phyloP scores from a whole-genome alignment of 768 basidiomycete genomes.

The Russula abietina region DNA sequence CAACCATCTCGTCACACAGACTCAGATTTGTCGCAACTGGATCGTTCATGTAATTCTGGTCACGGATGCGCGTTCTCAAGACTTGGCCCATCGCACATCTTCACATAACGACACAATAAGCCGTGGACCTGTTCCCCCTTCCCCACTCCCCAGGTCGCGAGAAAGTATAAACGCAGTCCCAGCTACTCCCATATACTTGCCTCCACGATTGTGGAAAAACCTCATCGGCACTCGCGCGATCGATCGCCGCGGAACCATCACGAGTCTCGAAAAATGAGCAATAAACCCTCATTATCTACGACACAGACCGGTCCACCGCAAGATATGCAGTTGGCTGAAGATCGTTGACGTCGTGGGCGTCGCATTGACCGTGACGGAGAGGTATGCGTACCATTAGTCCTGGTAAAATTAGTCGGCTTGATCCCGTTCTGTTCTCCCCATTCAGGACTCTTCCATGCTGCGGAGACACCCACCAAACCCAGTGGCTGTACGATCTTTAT shows the following conservation, averaged over 20 bases:
- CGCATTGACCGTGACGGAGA: slow-evolving; percentile 10
- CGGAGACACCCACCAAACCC: neutral
- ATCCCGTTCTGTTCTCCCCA: neutral
- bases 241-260: slow-evolving; percentile 2
- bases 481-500: slow-evolving; percentile 2
- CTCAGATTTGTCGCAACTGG: no score
- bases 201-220: neutral
- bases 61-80: slow-evolving; percentile 1
- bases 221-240: slow-evolving; percentile 6
- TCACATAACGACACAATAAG: neutral
- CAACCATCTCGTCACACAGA: slow-evolving; percentile 9
- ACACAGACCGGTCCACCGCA: neutral
- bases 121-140: neutral
- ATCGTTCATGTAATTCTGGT: no score
- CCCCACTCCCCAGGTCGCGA: neutral
- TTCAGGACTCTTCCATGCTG: slow-evolving; percentile 4
- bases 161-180: neutral
- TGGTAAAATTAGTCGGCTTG: neutral
- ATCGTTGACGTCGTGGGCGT: slow-evolving; percentile 6
- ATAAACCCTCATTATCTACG: neutral
- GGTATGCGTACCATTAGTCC: neutral
- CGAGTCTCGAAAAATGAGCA: slow-evolving; percentile 5
- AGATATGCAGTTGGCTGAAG: slow-evolving; percentile 2
- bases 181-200: neutral
- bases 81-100: slow-evolving; percentile 1